phyloP scores from a whole-genome alignment of 495 filamentous ascomycete genomes.

The Penicillium egyptiacum region DNA sequence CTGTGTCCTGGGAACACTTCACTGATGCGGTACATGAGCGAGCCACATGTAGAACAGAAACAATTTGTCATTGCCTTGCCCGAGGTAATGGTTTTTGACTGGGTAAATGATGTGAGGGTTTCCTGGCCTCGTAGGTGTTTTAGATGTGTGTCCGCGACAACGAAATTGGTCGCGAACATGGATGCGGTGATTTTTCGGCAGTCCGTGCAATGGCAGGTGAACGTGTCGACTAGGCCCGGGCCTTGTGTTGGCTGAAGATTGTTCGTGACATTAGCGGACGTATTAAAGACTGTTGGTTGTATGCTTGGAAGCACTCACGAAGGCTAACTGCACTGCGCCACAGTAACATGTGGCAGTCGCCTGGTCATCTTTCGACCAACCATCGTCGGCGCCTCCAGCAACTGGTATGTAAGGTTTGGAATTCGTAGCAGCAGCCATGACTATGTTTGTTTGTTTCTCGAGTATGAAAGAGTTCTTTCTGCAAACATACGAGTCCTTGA shows the following conservation, averaged over 20 bases:
- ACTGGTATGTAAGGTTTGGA: conserved; percentile 37
- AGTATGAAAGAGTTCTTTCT: too few relatives aligned
- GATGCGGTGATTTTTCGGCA: conserved; percentile 60
- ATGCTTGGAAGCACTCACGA: conserved; percentile 26
- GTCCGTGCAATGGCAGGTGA: conserved; percentile 58
- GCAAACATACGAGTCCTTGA: too few relatives aligned
- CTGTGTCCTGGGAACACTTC: conserved; percentile 35
- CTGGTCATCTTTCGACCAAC: conserved; percentile 40
- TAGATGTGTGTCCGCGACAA: conserved; percentile 40
- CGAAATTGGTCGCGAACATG: conserved; percentile 59
- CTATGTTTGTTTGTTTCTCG: too few relatives aligned
- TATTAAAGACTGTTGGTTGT: too few relatives aligned
- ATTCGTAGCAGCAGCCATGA: too few relatives aligned
- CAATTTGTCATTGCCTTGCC: conserved; percentile 52
- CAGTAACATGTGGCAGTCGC: conserved; percentile 58
- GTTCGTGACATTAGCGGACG: too few relatives aligned
- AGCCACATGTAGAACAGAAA: conserved; percentile 55
- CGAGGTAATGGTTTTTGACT: conserved; percentile 39
- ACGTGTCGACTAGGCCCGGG: conserved; percentile 48
- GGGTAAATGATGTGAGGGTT: conserved; percentile 40
- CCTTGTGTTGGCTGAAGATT: conserved; percentile 35
- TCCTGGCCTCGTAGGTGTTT: conserved; percentile 48
- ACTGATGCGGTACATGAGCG: conserved; percentile 52
- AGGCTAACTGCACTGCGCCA: conserved; percentile 52
- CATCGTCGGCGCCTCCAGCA: conserved; percentile 30